A percentile compares a stretch with the other conserved stretches of the same genome.
phyloP scores from a whole-genome alignment of 352 stramenopile genomes.

The Globisporangium lucens region DNA sequence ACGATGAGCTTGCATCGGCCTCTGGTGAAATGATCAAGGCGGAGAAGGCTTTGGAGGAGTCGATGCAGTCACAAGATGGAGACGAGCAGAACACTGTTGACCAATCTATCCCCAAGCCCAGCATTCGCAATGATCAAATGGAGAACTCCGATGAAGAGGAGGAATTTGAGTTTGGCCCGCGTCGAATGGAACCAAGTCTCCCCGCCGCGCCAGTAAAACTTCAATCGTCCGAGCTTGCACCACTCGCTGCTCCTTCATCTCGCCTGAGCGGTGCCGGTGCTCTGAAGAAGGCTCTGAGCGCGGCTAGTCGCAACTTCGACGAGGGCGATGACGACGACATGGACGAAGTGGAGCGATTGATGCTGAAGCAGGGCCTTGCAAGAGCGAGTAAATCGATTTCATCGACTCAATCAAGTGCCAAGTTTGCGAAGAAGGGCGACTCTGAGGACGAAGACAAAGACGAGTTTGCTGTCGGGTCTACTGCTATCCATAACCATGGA shows the following conservation, averaged over 20 bases:
- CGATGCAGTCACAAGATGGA: neutral
- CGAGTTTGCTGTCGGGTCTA: neutral
- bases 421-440: neutral
- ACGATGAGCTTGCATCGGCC: too few species aligned
- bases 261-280: neutral
- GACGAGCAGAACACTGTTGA: neutral
- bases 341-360: slow-evolving; percentile 16
- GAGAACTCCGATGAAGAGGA: neutral
- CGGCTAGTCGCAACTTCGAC: slow-evolving; percentile 15
- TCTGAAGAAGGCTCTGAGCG: slow-evolving; percentile 13
- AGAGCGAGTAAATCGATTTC: neutral
- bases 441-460: slow-evolving; percentile 4
- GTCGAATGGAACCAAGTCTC: neutral
- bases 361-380: slow-evolving; percentile 6
- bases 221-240: neutral
- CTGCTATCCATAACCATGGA: neutral
- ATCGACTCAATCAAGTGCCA: neutral
- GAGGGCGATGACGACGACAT: slow-evolving; percentile 23
- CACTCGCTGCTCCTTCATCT: neutral
- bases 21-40: neutral
- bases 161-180: slow-evolving; percentile 6
- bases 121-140: neutral
- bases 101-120: neutral
- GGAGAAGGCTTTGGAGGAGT: neutral
- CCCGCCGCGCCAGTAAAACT: slow-evolving; percentile 9